These are phyloP conservation scores for Beauveria bassiana DNA, from an alignment of 2,329 filamentous ascomycete genomes.

Conservation along the genomic window DNA sequence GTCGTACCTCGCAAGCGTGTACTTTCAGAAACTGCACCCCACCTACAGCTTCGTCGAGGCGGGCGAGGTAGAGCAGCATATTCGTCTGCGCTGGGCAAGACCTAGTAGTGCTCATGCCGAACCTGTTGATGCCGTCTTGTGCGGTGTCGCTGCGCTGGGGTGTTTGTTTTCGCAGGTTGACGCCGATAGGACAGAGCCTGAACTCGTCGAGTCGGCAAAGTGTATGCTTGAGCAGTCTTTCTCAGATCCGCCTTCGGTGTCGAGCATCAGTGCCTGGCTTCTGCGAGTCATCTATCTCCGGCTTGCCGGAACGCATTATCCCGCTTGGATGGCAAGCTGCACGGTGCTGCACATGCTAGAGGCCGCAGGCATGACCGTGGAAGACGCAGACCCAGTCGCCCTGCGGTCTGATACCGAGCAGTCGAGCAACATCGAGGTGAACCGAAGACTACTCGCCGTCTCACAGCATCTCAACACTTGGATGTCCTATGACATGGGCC, in stretches of 20 bases:
- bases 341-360: conserved; percentile 51
- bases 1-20: conserved; percentile 35
- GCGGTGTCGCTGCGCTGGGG: conserved; percentile 47
- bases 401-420: conserved; percentile 16
- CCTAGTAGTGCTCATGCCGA: conserved; percentile 17
- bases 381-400: conserved; percentile 21
- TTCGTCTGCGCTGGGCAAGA: conserved; percentile 27
- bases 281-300: conserved; percentile 46
- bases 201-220: conserved; percentile 38
- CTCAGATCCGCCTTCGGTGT: conserved; percentile 24
- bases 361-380: conserved; percentile 40
- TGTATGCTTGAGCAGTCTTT: conserved; percentile 35
- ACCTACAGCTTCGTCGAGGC: conserved; percentile 42
- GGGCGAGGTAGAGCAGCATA: conserved; percentile 22
- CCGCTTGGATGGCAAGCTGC: conserved; percentile 50
- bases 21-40: conserved; percentile 45
- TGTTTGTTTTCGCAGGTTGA: conserved; percentile 40
- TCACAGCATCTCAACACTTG: conserved; percentile 51
- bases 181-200: conserved; percentile 33
- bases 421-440: conserved; percentile 27
- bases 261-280: conserved; percentile 42
- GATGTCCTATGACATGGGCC: conserved; percentile 51
- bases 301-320: conserved; percentile 44
- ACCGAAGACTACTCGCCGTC: conserved; percentile 38
- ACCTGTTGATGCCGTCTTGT: conserved; percentile 40